Percentiles rank a stretch among this genome's conserved stretches.
phyloP scores from a whole-genome alignment of 306 rosid species.

The Styphnolobium japonicum region DNA sequence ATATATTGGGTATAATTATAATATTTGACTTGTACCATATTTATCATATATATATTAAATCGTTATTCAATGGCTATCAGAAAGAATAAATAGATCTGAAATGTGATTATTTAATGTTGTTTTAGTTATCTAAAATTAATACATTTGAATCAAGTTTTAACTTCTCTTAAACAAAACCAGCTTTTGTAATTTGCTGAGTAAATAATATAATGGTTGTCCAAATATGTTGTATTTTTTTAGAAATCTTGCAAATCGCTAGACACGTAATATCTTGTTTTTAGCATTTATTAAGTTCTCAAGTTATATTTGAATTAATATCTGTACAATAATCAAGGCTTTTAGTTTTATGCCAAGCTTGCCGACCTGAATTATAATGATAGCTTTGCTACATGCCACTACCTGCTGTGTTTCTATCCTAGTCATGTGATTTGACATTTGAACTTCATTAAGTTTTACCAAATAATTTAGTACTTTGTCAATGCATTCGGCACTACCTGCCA shows the following conservation, averaged over 20 bases:
- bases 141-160: too few species aligned
- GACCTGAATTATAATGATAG: not conserved
- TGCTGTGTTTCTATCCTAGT: not conserved
- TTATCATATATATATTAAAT: too few species aligned
- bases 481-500: too few species aligned
- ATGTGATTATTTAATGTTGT: too few species aligned
- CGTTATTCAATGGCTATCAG: too few species aligned
- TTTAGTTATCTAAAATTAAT: not conserved
- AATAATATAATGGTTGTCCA: not conserved
- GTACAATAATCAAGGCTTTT: not conserved
- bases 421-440: not conserved
- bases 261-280: too few species aligned
- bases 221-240: not conserved
- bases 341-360: not conserved
- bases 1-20: not conserved
- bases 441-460: too few species aligned
- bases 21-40: not conserved
- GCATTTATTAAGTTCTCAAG: too few species aligned
- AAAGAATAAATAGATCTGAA: too few species aligned
- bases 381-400: not conserved
- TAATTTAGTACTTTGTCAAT: not conserved
- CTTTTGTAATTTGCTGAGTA: too few species aligned
- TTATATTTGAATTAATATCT: too few species aligned
- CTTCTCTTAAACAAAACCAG: not conserved
- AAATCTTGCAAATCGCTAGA: not conserved